Percentiles rank a stretch among this genome's conserved stretches.
Evolutionary conservation across 2,329 filamentous ascomycete species (phyloP).

Genomic region (Gliomastix tumulicola): DNA sequence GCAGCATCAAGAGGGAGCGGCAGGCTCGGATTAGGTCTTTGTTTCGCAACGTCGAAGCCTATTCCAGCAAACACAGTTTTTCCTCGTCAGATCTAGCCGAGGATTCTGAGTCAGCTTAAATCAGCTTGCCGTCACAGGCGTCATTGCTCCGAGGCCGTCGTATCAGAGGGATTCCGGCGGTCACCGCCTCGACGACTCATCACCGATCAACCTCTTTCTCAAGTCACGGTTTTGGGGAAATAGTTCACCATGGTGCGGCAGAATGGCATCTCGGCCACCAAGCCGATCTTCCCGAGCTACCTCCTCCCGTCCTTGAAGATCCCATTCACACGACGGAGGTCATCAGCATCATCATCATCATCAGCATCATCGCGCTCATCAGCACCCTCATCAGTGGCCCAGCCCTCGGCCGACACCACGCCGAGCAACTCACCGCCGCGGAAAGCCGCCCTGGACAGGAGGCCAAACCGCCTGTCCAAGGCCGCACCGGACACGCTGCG

Average conservation of each 20-base stretch:
- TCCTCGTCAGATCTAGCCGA: no score
- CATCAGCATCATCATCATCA: constrained; percentile 20
- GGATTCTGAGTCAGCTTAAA: no score
- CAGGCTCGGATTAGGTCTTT: no score
- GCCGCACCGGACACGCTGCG: constrained; percentile 47
- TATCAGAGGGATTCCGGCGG: no score
- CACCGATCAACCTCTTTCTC: no score
- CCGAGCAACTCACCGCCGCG: constrained; percentile 16
- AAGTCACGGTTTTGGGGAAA: no score
- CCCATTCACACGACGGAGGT: constrained; percentile 32
- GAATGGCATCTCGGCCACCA: constrained; percentile 31
- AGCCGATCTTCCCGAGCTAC: constrained; percentile 41
- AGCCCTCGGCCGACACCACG: constrained; percentile 17
- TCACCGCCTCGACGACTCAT: no score
- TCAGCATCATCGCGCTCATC: constrained; percentile 21
- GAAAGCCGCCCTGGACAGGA: constrained; percentile 8
- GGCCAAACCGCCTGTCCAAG: constrained; percentile 26
- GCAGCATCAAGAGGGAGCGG: no score
- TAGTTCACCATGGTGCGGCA: constrained; percentile 24
- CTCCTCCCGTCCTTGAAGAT: constrained; percentile 44
- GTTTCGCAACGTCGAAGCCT: no score
- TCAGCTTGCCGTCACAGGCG: no score
- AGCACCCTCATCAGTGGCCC: constrained; percentile 8
- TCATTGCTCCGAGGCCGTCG: no score
- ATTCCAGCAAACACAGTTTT: no score